These are phyloP conservation scores for Phaeoacremonium minimum DNA, from an alignment of 2,329 filamentous ascomycete genomes.

Conservation along the genomic window DNA sequence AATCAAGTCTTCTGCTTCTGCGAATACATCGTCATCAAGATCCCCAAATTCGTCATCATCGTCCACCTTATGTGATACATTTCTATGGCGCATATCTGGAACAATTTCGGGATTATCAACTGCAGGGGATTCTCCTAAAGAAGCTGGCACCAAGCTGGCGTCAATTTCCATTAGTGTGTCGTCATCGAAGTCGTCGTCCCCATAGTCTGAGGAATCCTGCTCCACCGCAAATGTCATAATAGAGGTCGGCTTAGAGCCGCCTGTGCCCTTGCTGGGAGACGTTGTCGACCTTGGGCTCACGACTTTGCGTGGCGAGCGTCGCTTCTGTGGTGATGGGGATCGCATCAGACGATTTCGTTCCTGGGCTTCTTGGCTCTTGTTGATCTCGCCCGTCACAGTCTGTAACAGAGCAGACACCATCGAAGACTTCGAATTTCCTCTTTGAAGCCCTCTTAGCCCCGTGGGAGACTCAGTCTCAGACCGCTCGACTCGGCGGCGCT, in stretches of 20 bases:
- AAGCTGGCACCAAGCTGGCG: conserved; percentile 27
- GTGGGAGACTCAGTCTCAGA: conserved; percentile 29
- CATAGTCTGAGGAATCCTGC: conserved; percentile 43
- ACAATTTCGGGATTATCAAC: not conserved
- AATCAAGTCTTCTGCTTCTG: conserved; percentile 38
- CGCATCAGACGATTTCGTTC: conserved; percentile 22
- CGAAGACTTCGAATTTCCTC: conserved; percentile 47
- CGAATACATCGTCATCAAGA: conserved; percentile 57
- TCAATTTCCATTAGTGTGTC: conserved; percentile 53
- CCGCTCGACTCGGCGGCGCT: conserved; percentile 58
- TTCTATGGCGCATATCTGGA: not conserved
- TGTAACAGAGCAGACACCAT: conserved; percentile 62
- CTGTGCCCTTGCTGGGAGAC: conserved; percentile 4
- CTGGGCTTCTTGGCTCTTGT: conserved; percentile 31
- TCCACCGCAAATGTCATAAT: conserved; percentile 9
- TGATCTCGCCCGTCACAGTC: conserved; percentile 54
- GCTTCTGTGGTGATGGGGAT: conserved; percentile 42
- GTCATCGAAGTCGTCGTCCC: conserved; percentile 56
- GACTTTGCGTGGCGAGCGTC: conserved; percentile 12
- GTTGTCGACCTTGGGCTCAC: conserved; percentile 7
- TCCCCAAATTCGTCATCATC: conserved; percentile 61
- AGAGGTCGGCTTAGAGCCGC: conserved; percentile 1
- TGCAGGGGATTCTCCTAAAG: not conserved
- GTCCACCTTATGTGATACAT: conserved; percentile 1
- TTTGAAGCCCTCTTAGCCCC: conserved; percentile 25